Base-by-base conservation (phyloP, 2,329 filamentous ascomycete genomes). In the Scolecobasidium constrictum region DNA sequence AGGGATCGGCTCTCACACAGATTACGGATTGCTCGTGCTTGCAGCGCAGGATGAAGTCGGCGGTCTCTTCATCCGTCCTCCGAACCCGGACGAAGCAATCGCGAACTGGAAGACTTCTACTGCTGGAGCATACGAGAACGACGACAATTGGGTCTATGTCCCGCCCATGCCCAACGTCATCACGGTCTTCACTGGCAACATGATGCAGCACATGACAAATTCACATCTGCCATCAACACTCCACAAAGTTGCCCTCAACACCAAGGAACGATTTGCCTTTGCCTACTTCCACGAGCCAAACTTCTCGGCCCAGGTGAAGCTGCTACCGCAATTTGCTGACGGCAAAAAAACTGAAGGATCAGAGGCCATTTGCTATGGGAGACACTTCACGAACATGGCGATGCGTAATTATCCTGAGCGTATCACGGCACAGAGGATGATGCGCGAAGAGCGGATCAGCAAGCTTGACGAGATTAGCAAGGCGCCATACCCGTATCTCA, bases 331-430 rank as follows among this genome's bases (percentile, higher is more conserved):
- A 3, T 66, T 62, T 44, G 36, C 37, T 1, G 35, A 7, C 6
- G 22, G 15, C 5, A 20, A 40, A 15, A 20, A 33, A 19, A 22
- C 43, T 3, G 58, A 64, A n/a, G 63, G 66, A 3, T n/a, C n/a
- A n/a, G n/a, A n/a, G n/a, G n/a, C n/a, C n/a, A 64, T 71, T 5
- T 66, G 71, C 50, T 72, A 71, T 48, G 68, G 68, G n/a, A 70
- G 62, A 1, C 67, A 72, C 50, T 72, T 71, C 46, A 72, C 67
- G 26, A 66, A 70, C 43, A 71, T 71, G 67, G 69, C 63, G 45
- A 54, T 71, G 55, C 58, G 67, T 13, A 71, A 69, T 52, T 72
- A 71, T 38, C 67, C 67, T 0, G 61, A 69, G 38, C 58, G 68
- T 6, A 56, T 66, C 33, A 71, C 67, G 3, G 69, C 66, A 0